Conservation (phyloP, 495 filamentous ascomycete genomes). For the Polyplosphaeria fusca region DNA sequence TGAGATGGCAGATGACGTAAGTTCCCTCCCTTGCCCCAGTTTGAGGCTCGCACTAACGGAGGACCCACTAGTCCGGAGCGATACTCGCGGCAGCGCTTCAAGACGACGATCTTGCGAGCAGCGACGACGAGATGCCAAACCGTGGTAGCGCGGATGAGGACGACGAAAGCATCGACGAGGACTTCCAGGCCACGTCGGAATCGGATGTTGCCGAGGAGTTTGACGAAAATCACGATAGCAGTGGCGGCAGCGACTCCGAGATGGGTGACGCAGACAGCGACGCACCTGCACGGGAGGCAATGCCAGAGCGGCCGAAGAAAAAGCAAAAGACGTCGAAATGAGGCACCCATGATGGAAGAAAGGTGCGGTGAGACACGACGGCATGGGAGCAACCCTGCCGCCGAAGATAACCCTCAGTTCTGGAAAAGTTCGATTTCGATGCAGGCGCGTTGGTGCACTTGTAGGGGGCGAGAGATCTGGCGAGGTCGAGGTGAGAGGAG, state of each 20-base stretch:
- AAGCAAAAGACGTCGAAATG: conserved; percentile 55
- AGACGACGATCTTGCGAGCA: conserved; percentile 71
- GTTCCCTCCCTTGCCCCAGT: conserved; percentile 15
- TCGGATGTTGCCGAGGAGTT: conserved; percentile 96
- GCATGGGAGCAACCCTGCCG: neutral
- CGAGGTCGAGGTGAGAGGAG: conserved; percentile 2
- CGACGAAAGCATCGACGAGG: conserved; percentile 89
- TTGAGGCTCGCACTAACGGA: conserved; percentile 15
- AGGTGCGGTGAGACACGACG: too few relatives aligned
- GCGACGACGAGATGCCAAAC: conserved; percentile 77
- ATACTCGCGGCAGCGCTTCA: conserved; percentile 78
- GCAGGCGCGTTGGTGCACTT: conserved; percentile 5
- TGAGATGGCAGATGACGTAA: conserved; percentile 74
- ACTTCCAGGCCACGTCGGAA: conserved; percentile 88
- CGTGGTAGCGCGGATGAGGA: conserved; percentile 95
- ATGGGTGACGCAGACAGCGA: conserved; percentile 57
- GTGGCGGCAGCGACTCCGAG: conserved; percentile 66
- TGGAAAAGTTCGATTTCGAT: conserved; percentile 7
- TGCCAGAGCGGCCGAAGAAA: conserved; percentile 63
- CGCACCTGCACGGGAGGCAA: conserved; percentile 46
- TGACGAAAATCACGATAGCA: conserved; percentile 85
- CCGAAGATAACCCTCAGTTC: neutral
- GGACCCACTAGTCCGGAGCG: conserved; percentile 49
- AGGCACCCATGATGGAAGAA: too few relatives aligned
- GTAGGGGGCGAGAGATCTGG: neutral